These are phyloP conservation scores for Kurtzmaniella quercitrusa DNA, from an alignment of 1,139 yeast genomes.

Conservation along the genomic window DNA sequence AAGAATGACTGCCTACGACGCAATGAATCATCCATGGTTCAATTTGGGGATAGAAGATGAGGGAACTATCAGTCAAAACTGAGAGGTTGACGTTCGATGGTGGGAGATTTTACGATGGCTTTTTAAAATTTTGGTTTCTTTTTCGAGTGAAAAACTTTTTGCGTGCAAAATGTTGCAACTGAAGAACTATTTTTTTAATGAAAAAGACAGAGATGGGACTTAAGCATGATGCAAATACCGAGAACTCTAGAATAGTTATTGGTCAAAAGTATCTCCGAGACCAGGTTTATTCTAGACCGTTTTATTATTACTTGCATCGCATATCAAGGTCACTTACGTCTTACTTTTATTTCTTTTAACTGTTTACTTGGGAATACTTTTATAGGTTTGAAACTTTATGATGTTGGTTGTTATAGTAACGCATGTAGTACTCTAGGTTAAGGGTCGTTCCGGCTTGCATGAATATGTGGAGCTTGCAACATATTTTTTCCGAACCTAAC, in stretches of 20 bases:
- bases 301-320: neutral
- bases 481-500: neutral
- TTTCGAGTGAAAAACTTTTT: no score
- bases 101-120: slow-evolving; percentile 4
- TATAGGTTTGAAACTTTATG: neutral
- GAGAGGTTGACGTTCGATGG: neutral
- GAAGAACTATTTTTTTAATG: no score
- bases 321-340: neutral
- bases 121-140: no score
- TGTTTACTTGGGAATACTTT: neutral
- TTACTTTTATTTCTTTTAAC: neutral
- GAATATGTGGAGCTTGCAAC: neutral
- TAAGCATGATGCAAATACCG: neutral
- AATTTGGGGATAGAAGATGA: slow-evolving; percentile 73
- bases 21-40: slow-evolving; percentile 76
- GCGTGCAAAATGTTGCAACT: no score
- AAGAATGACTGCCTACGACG: slow-evolving; percentile 64
- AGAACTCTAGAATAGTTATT: neutral
- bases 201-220: neutral
- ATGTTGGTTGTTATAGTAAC: slow-evolving; percentile 1
- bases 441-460: neutral
- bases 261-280: neutral
- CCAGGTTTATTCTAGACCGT: neutral
- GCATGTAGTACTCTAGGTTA: neutral
- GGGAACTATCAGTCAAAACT: slow-evolving; percentile 39